phyloP scores from a whole-genome alignment of 2,329 filamentous ascomycete genomes.

The Hypomyces perniciosus region DNA sequence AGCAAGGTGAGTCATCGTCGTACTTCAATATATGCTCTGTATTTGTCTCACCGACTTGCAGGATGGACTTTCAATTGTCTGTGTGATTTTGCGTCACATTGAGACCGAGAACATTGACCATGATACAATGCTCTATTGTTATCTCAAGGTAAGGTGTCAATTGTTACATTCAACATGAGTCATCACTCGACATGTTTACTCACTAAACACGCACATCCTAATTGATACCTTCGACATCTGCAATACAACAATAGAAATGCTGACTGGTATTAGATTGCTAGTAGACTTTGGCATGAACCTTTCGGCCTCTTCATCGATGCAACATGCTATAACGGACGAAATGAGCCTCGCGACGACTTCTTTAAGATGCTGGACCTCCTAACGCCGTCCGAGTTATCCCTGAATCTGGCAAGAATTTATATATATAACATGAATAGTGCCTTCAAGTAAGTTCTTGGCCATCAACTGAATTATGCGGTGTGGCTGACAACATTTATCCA shows the following conservation, averaged over 20 bases:
- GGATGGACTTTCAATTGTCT: constrained; percentile 64
- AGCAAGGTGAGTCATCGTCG: constrained; percentile 45
- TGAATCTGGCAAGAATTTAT: constrained; percentile 56
- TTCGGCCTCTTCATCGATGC: constrained; percentile 64
- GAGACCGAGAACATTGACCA: constrained; percentile 60
- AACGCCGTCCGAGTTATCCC: constrained; percentile 54
- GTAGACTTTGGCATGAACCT: constrained; percentile 62
- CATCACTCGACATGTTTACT: neutral
- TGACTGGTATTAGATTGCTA: constrained; percentile 49
- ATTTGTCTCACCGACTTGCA: constrained; percentile 21
- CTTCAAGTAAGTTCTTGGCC: constrained; percentile 43
- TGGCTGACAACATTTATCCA: constrained; percentile 10
- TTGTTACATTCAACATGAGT: neutral
- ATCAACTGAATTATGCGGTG: neutral
- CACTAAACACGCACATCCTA: neutral
- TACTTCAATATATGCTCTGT: neutral
- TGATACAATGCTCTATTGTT: constrained; percentile 61
- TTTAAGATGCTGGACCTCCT: constrained; percentile 59
- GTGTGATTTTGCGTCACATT: constrained; percentile 61
- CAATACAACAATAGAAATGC: neutral
- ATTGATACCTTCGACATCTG: neutral
- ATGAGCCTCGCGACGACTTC: constrained; percentile 59
- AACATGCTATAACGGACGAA: constrained; percentile 63
- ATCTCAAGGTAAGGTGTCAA: constrained; percentile 48
- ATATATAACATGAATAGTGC: constrained; percentile 70